Base-by-base conservation (phyloP, 2,329 filamentous ascomycete species). In the Coniochaeta hoffmannii region DNA sequence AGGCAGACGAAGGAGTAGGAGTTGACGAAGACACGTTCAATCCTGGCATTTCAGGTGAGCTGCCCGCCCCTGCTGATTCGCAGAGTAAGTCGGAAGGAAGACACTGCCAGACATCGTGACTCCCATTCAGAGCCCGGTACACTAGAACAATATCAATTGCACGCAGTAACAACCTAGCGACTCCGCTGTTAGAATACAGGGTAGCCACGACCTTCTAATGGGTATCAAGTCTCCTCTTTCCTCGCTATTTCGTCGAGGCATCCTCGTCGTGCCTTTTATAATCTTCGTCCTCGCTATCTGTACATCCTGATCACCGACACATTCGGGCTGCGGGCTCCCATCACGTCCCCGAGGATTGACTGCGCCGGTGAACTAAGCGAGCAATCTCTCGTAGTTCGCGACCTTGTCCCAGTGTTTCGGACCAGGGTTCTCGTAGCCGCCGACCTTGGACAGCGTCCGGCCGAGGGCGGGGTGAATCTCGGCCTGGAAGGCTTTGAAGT, bases 401-500 rank as follows among this genome's bases (percentile, higher is more conserved):
- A 34, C 28, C 49, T 34, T 76, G 32, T 82, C 75, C 78, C 79
- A 83, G 51, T 73, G 68, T 9, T 62, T 59, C 2, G 81, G 82
- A 0, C 83, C 83, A 1, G 73, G 72, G 0, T 78, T 76, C 64
- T 96, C 90, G 68, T 90, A 96, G 55, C 80, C 22, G 58, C 85
- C 88, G 28, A 77, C 82, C 71, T 87, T 90, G 52, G 89, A 90
- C 60, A 97, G 75, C n/a, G 93, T 88, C 4, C 88, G 90, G 1
- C 90, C 94, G 24, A 99, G 75, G 0, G 87, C 88, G 53, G 76
- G 81, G 68, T 97, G 90, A 7, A 97, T 79, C 72, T 99, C 94
- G 2, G 86, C 90, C 74, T 99, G 94, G 67, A 97, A 95, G 0
- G 90, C 88, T 63, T 87, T 87, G 68, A 96, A 97, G 0, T 90